Conservation (phyloP, 2,329 filamentous ascomycete species). For the Periconia macrospinosa region DNA sequence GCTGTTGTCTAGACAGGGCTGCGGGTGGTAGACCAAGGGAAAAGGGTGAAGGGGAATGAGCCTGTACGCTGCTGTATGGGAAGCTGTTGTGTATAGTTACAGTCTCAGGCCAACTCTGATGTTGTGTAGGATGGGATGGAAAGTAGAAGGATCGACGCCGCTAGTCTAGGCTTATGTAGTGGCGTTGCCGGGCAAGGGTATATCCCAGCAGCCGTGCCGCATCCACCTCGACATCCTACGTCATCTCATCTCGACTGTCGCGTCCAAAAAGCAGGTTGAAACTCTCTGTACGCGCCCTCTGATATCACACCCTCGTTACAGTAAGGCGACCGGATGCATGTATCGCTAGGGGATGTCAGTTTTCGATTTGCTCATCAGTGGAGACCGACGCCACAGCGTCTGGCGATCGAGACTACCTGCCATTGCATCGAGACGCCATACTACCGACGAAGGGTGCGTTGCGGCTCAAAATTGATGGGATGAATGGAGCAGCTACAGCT, state of each 20-base stretch:
- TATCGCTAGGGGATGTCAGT: constrained; percentile 12
- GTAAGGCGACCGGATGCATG: constrained; percentile 18
- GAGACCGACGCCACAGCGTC: constrained; percentile 21
- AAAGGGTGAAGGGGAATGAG: too few species aligned
- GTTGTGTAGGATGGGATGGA: too few species aligned
- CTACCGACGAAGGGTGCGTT: not conserved
- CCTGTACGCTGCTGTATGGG: too few species aligned
- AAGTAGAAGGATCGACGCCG: not conserved
- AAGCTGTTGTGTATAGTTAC: too few species aligned
- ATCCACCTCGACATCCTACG: not conserved
- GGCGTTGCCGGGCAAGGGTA: not conserved
- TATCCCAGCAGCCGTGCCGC: not conserved
- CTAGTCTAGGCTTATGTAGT: not conserved
- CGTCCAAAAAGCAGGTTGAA: not conserved
- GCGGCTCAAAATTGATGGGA: not conserved
- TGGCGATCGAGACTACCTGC: constrained; percentile 24
- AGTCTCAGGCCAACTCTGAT: too few species aligned
- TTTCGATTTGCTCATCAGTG: constrained; percentile 20
- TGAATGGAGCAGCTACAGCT: not conserved
- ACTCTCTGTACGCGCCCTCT: not conserved
- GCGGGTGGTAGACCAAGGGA: too few species aligned
- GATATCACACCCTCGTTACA: constrained; percentile 3
- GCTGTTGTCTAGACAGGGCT: too few species aligned
- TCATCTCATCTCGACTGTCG: constrained; percentile 1
- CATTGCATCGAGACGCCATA: not conserved